Base-by-base conservation (phyloP, 306 rosid species). In the Sicyos baderoa region DNA sequence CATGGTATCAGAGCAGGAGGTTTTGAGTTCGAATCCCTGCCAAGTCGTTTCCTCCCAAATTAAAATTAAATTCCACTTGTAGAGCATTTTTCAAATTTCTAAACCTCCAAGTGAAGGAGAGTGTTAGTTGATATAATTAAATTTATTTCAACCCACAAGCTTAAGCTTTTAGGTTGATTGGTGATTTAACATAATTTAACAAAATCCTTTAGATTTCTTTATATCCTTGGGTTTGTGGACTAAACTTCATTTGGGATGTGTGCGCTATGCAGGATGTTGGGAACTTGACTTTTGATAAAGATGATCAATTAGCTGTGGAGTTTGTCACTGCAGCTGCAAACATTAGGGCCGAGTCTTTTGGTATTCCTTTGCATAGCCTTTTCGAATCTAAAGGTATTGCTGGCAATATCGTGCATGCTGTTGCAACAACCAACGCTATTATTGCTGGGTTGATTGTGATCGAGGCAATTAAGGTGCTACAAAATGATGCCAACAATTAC, bases 371-470 rank as follows among this genome's bases (percentile, higher is more conserved):
- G 84, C 97, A 90, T 74, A 88, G 89, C 83, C 99, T 90, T 76
- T 94, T 94, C 79, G 99, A 94, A 85, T 97, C 97, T 52, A 94
- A 94, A 83, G 99, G 99, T 35, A 94, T 94, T 80, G 99, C 99
- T 62, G 99, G 99, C 54, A 94, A 94, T 78, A 94, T 94, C 72
- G 99, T 94, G 68, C 99, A 94, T 80, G 99, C 99, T 69, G 96
- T 94, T 74, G 99, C 99, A 23, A 94, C 99, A 27, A 94, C 99
- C 51, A 94, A 94, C 76, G 99, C 99, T 27, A 76, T 90, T 67
- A 83, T 94, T 79, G 99, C 99, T 71, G 99, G 99, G 49, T 82
- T 94, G 87, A 94, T 94, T 83, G 99, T 94, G 64, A 88, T 90
- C 35, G 99, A 94, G 83, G 91, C 99, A 68, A 85, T 94, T 75